A percentile compares a stretch with the other conserved stretches of the same genome.
Evolutionary conservation across 768 basidiomycete genomes (phyloP).

Genomic region (Russula earlei): DNA sequence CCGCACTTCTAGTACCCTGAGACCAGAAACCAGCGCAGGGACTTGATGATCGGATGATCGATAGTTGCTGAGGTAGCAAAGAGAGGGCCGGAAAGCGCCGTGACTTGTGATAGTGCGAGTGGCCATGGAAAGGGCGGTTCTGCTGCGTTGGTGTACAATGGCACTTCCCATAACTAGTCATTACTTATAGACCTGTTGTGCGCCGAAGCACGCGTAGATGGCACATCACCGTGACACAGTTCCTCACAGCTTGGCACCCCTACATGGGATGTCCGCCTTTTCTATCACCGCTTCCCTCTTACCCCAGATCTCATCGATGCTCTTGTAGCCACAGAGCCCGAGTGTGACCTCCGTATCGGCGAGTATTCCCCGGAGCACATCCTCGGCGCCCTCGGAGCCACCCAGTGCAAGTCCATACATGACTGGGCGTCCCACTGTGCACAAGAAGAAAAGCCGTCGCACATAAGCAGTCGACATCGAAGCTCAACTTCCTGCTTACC

Average conservation of each 20-base stretch:
- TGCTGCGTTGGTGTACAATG: no score
- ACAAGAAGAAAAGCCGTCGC: not conserved
- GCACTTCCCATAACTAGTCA: no score
- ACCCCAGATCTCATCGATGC: conserved; percentile 52
- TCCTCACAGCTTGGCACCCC: not conserved
- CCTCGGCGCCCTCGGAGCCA: conserved; percentile 67
- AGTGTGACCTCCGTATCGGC: conserved; percentile 61
- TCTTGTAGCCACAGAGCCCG: conserved; percentile 50
- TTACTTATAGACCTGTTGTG: not conserved
- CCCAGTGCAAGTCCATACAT: conserved; percentile 63
- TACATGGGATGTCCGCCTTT: conserved; percentile 28
- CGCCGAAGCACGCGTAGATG: not conserved
- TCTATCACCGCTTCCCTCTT: conserved; percentile 43
- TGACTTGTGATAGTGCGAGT: no score
- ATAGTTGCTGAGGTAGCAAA: no score
- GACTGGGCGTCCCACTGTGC: conserved; percentile 60
- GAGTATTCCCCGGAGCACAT: conserved; percentile 57
- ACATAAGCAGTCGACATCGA: no score
- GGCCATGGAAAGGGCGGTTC: no score
- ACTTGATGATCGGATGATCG: no score
- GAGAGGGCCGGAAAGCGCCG: no score
- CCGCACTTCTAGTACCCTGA: no score
- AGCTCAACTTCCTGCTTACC: conserved; percentile 43
- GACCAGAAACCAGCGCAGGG: no score
- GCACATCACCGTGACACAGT: not conserved